Conservation (phyloP, 805 yeast genomes). For the Myxozyma melibiosi region DNA sequence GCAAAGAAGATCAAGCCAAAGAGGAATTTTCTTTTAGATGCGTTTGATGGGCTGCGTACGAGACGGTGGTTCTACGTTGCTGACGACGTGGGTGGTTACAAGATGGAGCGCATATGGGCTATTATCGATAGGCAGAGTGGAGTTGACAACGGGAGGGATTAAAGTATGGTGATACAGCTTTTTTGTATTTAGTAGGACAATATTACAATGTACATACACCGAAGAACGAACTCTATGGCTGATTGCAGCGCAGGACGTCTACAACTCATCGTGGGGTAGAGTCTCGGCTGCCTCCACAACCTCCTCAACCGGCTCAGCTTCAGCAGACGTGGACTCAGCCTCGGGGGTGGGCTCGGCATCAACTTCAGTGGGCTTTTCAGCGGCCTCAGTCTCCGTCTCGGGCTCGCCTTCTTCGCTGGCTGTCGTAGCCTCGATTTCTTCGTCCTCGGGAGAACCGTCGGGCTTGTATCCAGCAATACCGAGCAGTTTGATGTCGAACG, state of each 20-base stretch:
- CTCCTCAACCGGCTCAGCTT: conserved; percentile 2
- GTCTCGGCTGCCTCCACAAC: conserved; percentile 1
- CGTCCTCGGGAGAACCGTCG: neutral
- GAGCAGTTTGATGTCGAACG: conserved; percentile 67
- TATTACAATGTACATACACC: neutral
- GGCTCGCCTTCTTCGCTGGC: neutral
- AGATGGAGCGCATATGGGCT: conserved; percentile 86
- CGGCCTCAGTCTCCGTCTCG: conserved; percentile 5
- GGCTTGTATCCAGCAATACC: conserved; percentile 44
- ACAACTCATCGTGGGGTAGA: conserved; percentile 29
- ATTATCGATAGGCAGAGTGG: conserved; percentile 70
- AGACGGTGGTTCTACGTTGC: conserved; percentile 55
- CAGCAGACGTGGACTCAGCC: neutral
- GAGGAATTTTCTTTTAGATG: conserved; percentile 13
- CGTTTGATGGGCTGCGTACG: conserved; percentile 33
- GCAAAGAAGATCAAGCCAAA: conserved; percentile 34
- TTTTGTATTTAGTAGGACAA: neutral
- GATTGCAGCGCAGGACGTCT: no score
- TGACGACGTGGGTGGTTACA: conserved; percentile 77
- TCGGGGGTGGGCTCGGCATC: conserved; percentile 6
- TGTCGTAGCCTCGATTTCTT: conserved; percentile 3
- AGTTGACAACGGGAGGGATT: conserved; percentile 63
- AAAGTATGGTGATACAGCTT: neutral
- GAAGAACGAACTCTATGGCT: no score
- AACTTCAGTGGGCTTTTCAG: neutral